Evolutionary conservation across 1,284 basidiomycete genomes (phyloP).

Genomic region (Malassezia nana): DNA sequence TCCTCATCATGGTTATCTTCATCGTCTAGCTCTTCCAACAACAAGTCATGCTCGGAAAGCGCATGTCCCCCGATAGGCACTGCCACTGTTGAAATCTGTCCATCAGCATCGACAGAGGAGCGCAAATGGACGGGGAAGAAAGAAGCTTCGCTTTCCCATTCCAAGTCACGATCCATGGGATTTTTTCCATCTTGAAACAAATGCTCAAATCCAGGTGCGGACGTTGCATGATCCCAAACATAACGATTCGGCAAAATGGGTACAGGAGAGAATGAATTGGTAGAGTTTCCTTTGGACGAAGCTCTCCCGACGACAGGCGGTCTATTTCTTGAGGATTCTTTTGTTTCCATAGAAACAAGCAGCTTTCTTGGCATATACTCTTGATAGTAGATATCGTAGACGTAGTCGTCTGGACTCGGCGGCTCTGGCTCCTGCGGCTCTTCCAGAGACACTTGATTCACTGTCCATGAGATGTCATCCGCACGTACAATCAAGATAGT

Average conservation of each 20-base stretch:
- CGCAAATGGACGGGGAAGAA: conserved; percentile 12
- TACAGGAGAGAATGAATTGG: conserved; percentile 11
- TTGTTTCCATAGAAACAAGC: background rate
- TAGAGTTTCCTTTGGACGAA: background rate
- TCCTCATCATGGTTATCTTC: conserved; percentile 31
- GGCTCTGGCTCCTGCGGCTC: background rate
- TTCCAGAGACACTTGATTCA: background rate
- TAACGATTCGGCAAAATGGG: conserved; percentile 19
- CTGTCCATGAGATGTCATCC: background rate
- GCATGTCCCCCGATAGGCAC: conserved; percentile 1
- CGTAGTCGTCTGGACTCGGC: conserved; percentile 29
- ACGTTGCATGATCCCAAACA: conserved; percentile 13
- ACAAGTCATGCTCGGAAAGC: conserved; percentile 9
- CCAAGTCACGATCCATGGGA: background rate
- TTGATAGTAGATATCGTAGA: conserved; percentile 45
- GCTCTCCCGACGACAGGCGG: conserved; percentile 22
- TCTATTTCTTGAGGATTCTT: background rate
- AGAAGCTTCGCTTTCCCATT: conserved; percentile 5
- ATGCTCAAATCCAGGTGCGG: conserved; percentile 16
- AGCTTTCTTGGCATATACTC: conserved; percentile 21
- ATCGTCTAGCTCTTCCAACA: conserved; percentile 23
- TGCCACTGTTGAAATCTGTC: background rate
- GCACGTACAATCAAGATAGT: conserved; percentile 14
- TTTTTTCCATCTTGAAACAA: background rate
- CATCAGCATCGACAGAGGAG: conserved; percentile 5